These are phyloP conservation scores for Jasminum sambac DNA, from an alignment of 257 asterid species.

Conservation along the genomic window DNA sequence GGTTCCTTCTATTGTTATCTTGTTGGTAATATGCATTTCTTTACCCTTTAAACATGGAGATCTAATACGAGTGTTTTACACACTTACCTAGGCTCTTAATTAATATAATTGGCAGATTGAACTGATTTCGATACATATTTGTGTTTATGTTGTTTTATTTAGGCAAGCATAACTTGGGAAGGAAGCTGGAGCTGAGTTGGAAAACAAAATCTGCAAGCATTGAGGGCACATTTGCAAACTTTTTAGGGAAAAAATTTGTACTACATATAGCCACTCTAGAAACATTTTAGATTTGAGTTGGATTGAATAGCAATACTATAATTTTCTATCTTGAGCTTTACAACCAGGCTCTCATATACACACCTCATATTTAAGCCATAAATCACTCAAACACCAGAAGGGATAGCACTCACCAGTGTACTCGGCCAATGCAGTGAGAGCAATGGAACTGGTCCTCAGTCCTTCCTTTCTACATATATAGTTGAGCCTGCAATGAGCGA, in stretches of 20 bases:
- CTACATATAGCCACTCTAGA: no score
- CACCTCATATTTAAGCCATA: conserved; percentile 1
- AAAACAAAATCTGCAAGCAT: no score
- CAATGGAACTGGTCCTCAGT: conserved; percentile 67
- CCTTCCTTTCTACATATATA: conserved; percentile 85
- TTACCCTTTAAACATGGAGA: neutral
- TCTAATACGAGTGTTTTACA: neutral
- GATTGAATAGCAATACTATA: neutral
- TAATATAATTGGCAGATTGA: no score
- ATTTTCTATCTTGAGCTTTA: neutral
- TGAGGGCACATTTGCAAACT: no score
- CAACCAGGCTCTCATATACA: neutral
- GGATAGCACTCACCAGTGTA: conserved; percentile 63
- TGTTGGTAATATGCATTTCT: neutral
- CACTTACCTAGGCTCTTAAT: no score
- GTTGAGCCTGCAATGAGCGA: conserved; percentile 65
- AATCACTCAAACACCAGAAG: conserved; percentile 10
- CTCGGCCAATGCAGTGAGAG: conserved; percentile 79
- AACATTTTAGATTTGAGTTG: no score
- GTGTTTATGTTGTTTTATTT: no score
- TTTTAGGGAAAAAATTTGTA: no score
- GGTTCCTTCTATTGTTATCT: neutral
- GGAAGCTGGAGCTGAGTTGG: no score
- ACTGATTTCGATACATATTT: no score
- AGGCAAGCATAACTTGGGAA: no score